Conservation (phyloP, 331 rosid genomes). For the Acacia pycnantha region DNA sequence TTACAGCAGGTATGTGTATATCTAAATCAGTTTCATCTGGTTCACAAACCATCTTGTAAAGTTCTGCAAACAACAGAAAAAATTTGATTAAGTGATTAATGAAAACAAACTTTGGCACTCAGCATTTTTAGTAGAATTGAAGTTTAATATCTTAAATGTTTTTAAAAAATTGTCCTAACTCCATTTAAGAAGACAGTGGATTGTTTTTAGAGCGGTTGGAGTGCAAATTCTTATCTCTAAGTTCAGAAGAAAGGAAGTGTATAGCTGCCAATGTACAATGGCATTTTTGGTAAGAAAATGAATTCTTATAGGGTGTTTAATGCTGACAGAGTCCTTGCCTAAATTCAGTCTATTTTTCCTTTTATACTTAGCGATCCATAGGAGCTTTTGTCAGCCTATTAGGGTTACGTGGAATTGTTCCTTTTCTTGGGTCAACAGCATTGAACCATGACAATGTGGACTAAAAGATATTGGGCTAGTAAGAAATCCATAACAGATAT, state of each 20-base stretch:
- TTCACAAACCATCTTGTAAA: constrained; percentile 99
- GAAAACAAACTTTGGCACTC: neutral
- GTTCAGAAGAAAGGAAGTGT: neutral
- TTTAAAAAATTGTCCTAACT: neutral
- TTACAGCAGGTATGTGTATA: constrained; percentile 91
- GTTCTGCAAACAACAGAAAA: constrained; percentile 61
- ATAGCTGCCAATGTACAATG: neutral
- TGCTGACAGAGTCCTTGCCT: neutral
- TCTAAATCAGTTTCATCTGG: constrained; percentile 81
- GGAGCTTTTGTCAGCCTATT: neutral
- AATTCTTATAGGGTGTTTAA: neutral
- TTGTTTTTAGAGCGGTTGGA: neutral
- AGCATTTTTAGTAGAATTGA: neutral
- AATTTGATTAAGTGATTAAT: constrained; percentile 10
- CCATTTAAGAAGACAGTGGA: neutral
- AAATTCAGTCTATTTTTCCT: neutral
- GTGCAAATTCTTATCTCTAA: neutral
- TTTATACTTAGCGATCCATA: neutral
- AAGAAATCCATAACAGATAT: neutral
- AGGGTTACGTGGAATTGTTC: neutral
- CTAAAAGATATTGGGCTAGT: neutral
- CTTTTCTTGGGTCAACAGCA: neutral
- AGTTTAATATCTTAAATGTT: neutral
- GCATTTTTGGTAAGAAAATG: neutral
- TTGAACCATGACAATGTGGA: neutral